Conservation (phyloP, 352 stramenopile species). For the Globisporangium nagaii region DNA sequence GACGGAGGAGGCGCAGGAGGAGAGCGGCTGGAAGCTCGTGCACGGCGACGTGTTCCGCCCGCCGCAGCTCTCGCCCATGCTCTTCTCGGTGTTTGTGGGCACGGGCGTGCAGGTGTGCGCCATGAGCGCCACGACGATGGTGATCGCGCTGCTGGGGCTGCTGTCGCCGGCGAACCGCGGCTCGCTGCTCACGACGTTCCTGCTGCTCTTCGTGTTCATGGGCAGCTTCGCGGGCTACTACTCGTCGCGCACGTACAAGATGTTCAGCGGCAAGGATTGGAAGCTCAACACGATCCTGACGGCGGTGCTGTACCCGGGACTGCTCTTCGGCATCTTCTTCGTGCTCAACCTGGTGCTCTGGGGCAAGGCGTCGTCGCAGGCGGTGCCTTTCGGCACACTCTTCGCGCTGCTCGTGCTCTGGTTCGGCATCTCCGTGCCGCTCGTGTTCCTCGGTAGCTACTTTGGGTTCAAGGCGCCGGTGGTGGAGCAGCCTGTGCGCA, state of each 20-base stretch:
- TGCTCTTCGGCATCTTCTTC: slow-evolving; percentile 94
- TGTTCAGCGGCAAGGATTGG: slow-evolving; percentile 97
- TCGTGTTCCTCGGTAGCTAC: slow-evolving; percentile 98
- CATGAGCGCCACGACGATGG: slow-evolving; percentile 94
- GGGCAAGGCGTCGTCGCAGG: slow-evolving; percentile 78
- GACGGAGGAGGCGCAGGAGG: slow-evolving; percentile 92
- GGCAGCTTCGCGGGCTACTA: slow-evolving; percentile 96
- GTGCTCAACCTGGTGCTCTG: slow-evolving; percentile 95
- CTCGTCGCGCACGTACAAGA: slow-evolving; percentile 97
- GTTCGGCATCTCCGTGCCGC: slow-evolving; percentile 96
- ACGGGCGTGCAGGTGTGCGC: slow-evolving; percentile 95
- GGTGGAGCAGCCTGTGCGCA: slow-evolving; percentile 86
- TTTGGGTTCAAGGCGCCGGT: slow-evolving; percentile 91
- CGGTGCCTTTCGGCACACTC: slow-evolving; percentile 96
- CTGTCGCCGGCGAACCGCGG: slow-evolving; percentile 96
- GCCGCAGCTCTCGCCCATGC: slow-evolving; percentile 89
- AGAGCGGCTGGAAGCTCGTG: slow-evolving; percentile 96
- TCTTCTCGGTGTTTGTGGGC: slow-evolving; percentile 94
- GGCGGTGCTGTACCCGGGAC: slow-evolving; percentile 91
- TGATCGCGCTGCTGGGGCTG: slow-evolving; percentile 93
- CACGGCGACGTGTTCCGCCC: slow-evolving; percentile 98
- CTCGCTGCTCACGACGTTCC: slow-evolving; percentile 92
- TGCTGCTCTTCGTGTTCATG: slow-evolving; percentile 98
- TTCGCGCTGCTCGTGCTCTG: slow-evolving; percentile 96
- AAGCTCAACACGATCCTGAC: slow-evolving; percentile 96